Evolutionary conservation across 75 land plant genomes (phyloP), one percentile per base, ranked within the genome.

Genomic region (Isoetes taiwanensis): DNA sequence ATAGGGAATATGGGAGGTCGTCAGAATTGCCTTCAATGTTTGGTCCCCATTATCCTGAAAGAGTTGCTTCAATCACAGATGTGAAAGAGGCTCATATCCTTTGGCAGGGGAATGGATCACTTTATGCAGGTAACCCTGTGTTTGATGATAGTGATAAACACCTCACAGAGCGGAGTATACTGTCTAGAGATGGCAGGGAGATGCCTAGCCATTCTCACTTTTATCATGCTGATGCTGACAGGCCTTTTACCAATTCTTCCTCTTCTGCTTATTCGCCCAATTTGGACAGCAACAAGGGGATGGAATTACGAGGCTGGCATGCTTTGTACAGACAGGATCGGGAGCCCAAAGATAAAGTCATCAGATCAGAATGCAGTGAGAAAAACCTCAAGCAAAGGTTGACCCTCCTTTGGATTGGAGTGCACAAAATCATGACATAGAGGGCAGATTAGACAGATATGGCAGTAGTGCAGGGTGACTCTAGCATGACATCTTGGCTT

Each of bases 391-490:
- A 5, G 21, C 62, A 40, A 28, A 65, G 11, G 30, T 57, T 2
- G 61, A 65, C 26, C 19, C 29, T 65, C 46, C 59, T 14, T 56
- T n/a, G 31, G 67, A 65, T 19, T 65, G 67, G 67, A 43, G 31
- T 57, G 28, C 21, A n/a, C 32, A 28, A 11, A 52, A 65, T 32
- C 56, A 56, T 32, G 57, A 58, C 12, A 28, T 57, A 0, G 41
- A 54, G 48, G 52, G 67, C 41, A 57, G 67, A 19, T 31, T 65
- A 40, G 67, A 65, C n/a, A 57, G 67, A 42, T 65, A 65, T 41
- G 57, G 67, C 20, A 42, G 1, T 56, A 14, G 46, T 39, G 33
- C 52, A 35, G 46, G 41, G 60, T 28, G 66, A 30, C 31, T 39
- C 54, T 17, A 52, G 54, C 30, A 28, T 24, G 14, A 52, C 54